These are phyloP conservation scores for Cornus suecica DNA, from an alignment of 148 eudicot genomes.

Conservation along the genomic window DNA sequence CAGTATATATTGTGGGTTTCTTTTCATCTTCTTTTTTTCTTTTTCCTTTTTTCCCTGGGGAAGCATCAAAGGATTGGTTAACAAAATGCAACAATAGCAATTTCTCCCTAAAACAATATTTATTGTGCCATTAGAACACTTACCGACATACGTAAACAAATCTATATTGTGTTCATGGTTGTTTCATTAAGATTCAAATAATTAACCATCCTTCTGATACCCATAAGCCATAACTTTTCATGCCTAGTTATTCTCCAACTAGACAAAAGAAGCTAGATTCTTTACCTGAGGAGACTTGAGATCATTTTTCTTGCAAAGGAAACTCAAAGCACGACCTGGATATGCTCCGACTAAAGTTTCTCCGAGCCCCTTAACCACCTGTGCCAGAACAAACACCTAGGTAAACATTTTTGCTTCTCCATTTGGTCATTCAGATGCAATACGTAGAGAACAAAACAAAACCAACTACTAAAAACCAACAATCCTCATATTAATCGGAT, in stretches of 20 bases:
- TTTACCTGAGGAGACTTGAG: conserved; percentile 73
- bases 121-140: neutral
- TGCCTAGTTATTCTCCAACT: neutral
- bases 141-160: neutral
- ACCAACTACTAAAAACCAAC: neutral
- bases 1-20: too few relatives aligned
- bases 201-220: neutral
- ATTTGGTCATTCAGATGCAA: neutral
- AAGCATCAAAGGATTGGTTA: neutral
- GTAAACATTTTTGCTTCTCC: neutral
- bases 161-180: neutral
- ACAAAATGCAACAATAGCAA: neutral
- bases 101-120: neutral
- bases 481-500: neutral
- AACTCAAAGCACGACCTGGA: conserved; percentile 92
- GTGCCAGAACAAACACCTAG: conserved; percentile 11
- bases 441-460: neutral
- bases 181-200: neutral
- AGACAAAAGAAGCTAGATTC: neutral
- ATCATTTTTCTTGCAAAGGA: conserved; percentile 69
- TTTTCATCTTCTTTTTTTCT: too few relatives aligned
- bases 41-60: neutral
- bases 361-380: conserved; percentile 97
- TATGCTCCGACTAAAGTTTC: conserved; percentile 98
- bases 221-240: neutral